A percentile compares a stretch with the other conserved stretches of the same genome.
These are phyloP conservation scores for Penicillium glabrum DNA, from an alignment of 2,329 filamentous ascomycete species.

Conservation along the genomic window DNA sequence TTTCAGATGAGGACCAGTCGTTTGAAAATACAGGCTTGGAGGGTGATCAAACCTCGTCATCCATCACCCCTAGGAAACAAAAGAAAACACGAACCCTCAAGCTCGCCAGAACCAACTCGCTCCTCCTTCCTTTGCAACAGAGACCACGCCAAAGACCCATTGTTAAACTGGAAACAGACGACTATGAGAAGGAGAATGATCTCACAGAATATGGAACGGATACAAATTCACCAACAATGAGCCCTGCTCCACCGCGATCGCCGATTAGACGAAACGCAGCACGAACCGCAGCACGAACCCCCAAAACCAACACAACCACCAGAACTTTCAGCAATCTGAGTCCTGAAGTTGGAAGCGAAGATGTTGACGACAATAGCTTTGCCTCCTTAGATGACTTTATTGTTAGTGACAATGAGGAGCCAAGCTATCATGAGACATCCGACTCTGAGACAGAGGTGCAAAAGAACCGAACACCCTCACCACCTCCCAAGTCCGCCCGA, in stretches of 20 bases:
- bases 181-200: constrained; percentile 39
- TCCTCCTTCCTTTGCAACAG: constrained; percentile 30
- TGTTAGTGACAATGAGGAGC: constrained; percentile 41
- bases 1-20: constrained; percentile 26
- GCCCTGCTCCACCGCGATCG: constrained; percentile 19
- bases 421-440: constrained; percentile 35
- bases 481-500: constrained; percentile 21
- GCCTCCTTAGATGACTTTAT: constrained; percentile 44
- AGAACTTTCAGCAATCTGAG: constrained; percentile 16
- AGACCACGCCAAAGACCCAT: constrained; percentile 22
- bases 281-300: constrained; percentile 9
- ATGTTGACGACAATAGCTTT: constrained; percentile 30
- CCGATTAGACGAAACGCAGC: constrained; percentile 16
- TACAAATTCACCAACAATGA: constrained; percentile 9
- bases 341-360: constrained; percentile 23
- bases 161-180: constrained; percentile 29
- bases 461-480: constrained; percentile 17
- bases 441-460: constrained; percentile 29
- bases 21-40: constrained; percentile 14
- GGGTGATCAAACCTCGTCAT: not conserved
- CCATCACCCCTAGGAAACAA: constrained; percentile 15
- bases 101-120: constrained; percentile 33
- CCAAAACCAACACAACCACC: not conserved
- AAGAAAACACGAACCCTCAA: constrained; percentile 30
- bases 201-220: constrained; percentile 24